Evolutionary conservation across 352 stramenopile genomes (phyloP), one percentile per base, ranked within the genome.

Genomic region (Pythium phragmitis): DNA sequence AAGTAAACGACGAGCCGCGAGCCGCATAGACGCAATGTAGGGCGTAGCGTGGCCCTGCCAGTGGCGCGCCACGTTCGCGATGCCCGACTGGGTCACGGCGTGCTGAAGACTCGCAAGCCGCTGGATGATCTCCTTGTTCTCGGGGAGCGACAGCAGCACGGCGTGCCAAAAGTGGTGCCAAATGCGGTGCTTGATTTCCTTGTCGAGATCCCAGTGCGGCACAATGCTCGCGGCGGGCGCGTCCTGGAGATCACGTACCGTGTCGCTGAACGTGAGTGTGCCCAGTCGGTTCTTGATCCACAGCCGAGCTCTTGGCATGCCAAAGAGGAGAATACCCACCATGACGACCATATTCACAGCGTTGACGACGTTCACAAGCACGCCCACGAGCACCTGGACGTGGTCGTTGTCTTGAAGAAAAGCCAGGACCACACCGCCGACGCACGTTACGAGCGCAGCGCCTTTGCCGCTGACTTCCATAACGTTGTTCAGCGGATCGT

Each of bases 161-260:
- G 58, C 58, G 6, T 72, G 56, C 78, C 78, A 87, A 34, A 87
- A 87, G 0, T 59, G 46, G 14, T 85, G 78, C 78, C 78, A 87
- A 30, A 87, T 59, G 17, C 75, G 73, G 53, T 81, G 73, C 30
- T 78, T 78, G 1, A 63, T 49, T 42, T 87, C 75, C 48, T 70
- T 67, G 2, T 82, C 62, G n/a, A 85, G 3, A 30, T 83, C 65
- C 77, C 73, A 83, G 6, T 57, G 17, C 0, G 62, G 66, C 4
- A 87, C n/a, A n/a, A 87, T 52, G 1, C 70, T 56, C 8, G 53
- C 60, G 1, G 70, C 33, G 1, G 71, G 61, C 6, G 49, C 68
- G 54, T 81, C 67, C 34, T 63, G 28, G 4, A 76, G 43, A 14
- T 72, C 62, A 21, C 67, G 68, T 9, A 52, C 58, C 2, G 65